Evolutionary conservation across 257 asterid genomes (phyloP), one percentile per base, ranked within the genome.

Genomic region (Forsythia viridissima): DNA sequence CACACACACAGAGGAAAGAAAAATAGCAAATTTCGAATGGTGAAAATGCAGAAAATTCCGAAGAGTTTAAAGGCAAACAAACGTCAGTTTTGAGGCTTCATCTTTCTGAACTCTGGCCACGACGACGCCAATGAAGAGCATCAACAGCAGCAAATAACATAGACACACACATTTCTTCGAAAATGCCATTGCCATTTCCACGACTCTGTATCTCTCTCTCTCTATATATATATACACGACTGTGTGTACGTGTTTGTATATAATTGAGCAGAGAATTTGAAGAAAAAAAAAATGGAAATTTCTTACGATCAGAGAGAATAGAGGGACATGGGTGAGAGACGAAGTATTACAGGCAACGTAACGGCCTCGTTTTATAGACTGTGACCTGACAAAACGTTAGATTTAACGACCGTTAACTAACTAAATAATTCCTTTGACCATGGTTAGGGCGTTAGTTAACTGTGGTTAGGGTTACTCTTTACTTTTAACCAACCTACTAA

Each of bases 291-390:
- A 73, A 51, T 40, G 40, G 75, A 71, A 63, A 46, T 5, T 51
- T 37, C 42, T 15, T 39, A 8, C 41, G 68, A 70, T 55, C 69
- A 77, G 73, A 61, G 46, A 72, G 76, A 84, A 80, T 80, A 63
- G 85, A 70, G 80, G 79, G 85, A 72, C 72, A 83, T 74, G 79
- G 75, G 63, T 36, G 71, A 55, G 65, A 52, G 70, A 43, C 80
- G 79, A 66, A 75, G 87, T 86, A 76, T 84, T 83, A 70, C 81
- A 83, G 82, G 89, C 88, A 81, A 86, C 80, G 86, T 87, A 86
- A 89, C 91, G 92, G 91, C 88, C 86, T 81, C 73, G 21, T 89
- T 89, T 80, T 92, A 92, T 85, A 90, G 92, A 82, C 82, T 65
- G 67, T 52, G 71, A 63, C 80, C 39, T 70, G 67, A 13, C 16